Evolutionary conservation across 2,329 filamentous ascomycete species (phyloP).

Genomic region (Tolypocladium pustulatum): DNA sequence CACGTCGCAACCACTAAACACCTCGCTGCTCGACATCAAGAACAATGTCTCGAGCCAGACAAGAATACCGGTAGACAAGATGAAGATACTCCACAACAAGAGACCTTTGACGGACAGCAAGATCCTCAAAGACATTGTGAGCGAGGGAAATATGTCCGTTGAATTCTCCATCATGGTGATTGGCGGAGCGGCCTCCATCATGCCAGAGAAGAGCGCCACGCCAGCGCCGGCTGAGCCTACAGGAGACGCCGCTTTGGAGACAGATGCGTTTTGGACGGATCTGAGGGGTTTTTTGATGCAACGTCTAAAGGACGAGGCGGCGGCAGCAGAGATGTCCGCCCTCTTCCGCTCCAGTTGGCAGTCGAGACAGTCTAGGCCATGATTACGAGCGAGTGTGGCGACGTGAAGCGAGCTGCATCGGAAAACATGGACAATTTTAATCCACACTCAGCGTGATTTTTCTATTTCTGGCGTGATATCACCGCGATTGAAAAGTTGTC

Average conservation of each 20-base stretch:
- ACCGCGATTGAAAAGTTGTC: slow-evolving; percentile 14
- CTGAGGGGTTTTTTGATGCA: slow-evolving; percentile 71
- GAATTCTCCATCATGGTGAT: slow-evolving; percentile 87
- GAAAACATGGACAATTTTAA: neutral
- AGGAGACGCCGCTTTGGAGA: slow-evolving; percentile 54
- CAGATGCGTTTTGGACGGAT: slow-evolving; percentile 77
- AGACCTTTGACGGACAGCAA: slow-evolving; percentile 75
- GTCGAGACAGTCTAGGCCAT: slow-evolving; percentile 24
- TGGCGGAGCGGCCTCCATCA: slow-evolving; percentile 48
- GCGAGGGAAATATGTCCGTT: slow-evolving; percentile 36
- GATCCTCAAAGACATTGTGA: slow-evolving; percentile 62
- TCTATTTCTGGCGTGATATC: slow-evolving; percentile 17
- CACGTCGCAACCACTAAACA: slow-evolving; percentile 50
- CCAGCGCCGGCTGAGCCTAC: slow-evolving; percentile 13
- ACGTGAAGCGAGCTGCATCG: neutral
- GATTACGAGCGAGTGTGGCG: slow-evolving; percentile 1
- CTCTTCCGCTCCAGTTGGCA: slow-evolving; percentile 67
- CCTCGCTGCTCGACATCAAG: slow-evolving; percentile 73
- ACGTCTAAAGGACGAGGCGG: slow-evolving; percentile 60
- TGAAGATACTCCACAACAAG: slow-evolving; percentile 78
- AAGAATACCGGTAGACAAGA: slow-evolving; percentile 59
- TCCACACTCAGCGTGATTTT: slow-evolving; percentile 7
- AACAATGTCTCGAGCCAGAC: slow-evolving; percentile 53
- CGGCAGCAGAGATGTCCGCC: slow-evolving; percentile 51
- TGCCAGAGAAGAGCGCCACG: slow-evolving; percentile 27